phyloP scores from a whole-genome alignment of 2,329 filamentous ascomycete genomes.

The Trichoderma brevicompactum region DNA sequence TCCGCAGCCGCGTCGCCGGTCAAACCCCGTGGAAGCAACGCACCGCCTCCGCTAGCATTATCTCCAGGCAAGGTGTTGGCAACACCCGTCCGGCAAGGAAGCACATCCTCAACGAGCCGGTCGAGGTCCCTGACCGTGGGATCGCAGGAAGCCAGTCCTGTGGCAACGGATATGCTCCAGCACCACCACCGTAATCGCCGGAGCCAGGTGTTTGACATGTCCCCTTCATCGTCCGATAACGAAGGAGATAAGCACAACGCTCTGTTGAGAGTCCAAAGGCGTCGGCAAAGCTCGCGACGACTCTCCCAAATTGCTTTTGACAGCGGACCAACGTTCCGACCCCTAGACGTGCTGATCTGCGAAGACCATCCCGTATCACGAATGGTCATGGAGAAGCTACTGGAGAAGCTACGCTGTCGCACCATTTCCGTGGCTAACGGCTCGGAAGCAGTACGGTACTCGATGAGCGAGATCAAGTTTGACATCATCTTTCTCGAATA shows the following conservation, averaged over 20 bases:
- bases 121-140: conserved; percentile 90
- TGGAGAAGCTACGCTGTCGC: conserved; percentile 93
- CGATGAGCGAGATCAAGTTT: conserved; percentile 96
- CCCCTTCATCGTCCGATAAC: conserved; percentile 95
- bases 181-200: conserved; percentile 84
- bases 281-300: conserved; percentile 92
- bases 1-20: conserved; percentile 59
- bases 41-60: conserved; percentile 55
- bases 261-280: conserved; percentile 86
- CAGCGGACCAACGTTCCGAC: conserved; percentile 84
- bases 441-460: conserved; percentile 88
- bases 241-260: conserved; percentile 92
- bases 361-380: conserved; percentile 97
- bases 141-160: conserved; percentile 86
- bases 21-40: conserved; percentile 53
- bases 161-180: conserved; percentile 65
- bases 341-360: conserved; percentile 92
- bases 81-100: conserved; percentile 61
- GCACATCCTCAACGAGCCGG: conserved; percentile 66
- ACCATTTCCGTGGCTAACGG: conserved; percentile 92
- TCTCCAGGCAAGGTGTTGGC: conserved; percentile 67
- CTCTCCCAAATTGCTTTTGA: conserved; percentile 88
- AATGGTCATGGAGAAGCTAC: conserved; percentile 97
- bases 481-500: conserved; percentile 99
- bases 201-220: conserved; percentile 95